Percentiles rank a stretch among this genome's conserved stretches.
Conservation (phyloP, 805 yeast genomes). For the Kodamaea jinghongensis region DNA sequence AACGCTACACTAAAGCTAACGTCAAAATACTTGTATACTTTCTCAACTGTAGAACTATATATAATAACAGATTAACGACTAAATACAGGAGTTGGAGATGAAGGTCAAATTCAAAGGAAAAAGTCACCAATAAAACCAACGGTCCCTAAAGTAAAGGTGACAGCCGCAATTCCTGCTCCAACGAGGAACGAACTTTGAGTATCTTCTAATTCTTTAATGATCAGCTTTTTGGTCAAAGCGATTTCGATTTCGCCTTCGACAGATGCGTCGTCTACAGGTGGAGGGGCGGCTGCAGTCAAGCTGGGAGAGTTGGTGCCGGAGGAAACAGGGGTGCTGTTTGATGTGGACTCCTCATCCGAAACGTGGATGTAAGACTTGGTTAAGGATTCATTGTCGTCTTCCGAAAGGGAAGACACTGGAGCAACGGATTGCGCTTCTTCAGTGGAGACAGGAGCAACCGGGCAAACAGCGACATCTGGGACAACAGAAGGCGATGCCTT, state of each 20-base stretch:
- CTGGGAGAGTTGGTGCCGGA: slow-evolving; percentile 27
- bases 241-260: slow-evolving; percentile 43
- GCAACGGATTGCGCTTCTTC: neutral
- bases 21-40: too few relatives aligned
- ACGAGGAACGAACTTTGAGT: slow-evolving; percentile 37
- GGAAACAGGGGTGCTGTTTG: slow-evolving; percentile 28
- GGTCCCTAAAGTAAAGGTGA: slow-evolving; percentile 47
- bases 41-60: too few relatives aligned
- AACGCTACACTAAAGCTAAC: too few relatives aligned
- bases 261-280: slow-evolving; percentile 15
- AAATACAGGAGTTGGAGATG: too few relatives aligned
- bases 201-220: slow-evolving; percentile 21
- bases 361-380: slow-evolving; percentile 43
- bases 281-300: slow-evolving; percentile 2
- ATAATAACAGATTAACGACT: too few relatives aligned
- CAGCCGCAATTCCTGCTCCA: slow-evolving; percentile 42
- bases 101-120: neutral
- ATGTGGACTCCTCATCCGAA: slow-evolving; percentile 35
- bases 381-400: slow-evolving; percentile 27
- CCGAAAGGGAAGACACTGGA: slow-evolving; percentile 1
- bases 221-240: slow-evolving; percentile 39
- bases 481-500: too few relatives aligned
- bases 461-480: neutral
- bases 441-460: slow-evolving; percentile 1
- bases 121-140: slow-evolving; percentile 60